Conservation (phyloP, 1,139 yeast genomes). For the Suhomyces yuchorum region DNA sequence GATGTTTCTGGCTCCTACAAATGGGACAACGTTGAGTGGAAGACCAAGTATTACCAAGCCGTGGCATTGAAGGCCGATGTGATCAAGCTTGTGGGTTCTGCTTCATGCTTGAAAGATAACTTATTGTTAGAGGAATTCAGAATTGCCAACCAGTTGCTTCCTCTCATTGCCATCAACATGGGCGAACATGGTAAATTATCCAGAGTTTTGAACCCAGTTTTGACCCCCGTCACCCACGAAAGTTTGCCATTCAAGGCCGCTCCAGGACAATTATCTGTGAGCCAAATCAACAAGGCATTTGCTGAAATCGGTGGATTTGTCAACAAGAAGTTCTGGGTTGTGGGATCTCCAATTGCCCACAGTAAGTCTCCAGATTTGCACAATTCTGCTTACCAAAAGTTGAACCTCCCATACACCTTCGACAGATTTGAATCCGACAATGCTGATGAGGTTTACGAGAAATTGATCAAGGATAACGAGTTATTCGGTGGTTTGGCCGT, state of each 20-base stretch:
- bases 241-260: constrained; percentile 67
- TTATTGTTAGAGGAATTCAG: constrained; percentile 71
- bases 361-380: constrained; percentile 89
- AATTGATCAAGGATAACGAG: constrained; percentile 47
- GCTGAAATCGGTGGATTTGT: constrained; percentile 63
- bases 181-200: constrained; percentile 76
- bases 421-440: constrained; percentile 66
- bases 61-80: constrained; percentile 66
- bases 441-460: constrained; percentile 52
- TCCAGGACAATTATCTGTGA: constrained; percentile 71
- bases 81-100: constrained; percentile 82
- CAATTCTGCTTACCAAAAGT: constrained; percentile 66
- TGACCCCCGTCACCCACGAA: constrained; percentile 84
- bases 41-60: constrained; percentile 68
- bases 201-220: constrained; percentile 67
- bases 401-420: constrained; percentile 80
- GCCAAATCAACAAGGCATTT: constrained; percentile 61
- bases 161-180: constrained; percentile 84
- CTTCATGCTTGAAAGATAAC: constrained; percentile 67
- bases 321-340: constrained; percentile 66
- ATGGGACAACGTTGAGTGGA: constrained; percentile 79
- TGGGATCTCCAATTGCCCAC: constrained; percentile 81
- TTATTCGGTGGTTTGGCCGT: constrained; percentile 87
- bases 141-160: constrained; percentile 49
- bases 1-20: constrained; percentile 62